Percentiles rank a stretch among this genome's conserved stretches.
Conservation (phyloP, 306 rosid genomes). For the Cyclanthera cordifolia region DNA sequence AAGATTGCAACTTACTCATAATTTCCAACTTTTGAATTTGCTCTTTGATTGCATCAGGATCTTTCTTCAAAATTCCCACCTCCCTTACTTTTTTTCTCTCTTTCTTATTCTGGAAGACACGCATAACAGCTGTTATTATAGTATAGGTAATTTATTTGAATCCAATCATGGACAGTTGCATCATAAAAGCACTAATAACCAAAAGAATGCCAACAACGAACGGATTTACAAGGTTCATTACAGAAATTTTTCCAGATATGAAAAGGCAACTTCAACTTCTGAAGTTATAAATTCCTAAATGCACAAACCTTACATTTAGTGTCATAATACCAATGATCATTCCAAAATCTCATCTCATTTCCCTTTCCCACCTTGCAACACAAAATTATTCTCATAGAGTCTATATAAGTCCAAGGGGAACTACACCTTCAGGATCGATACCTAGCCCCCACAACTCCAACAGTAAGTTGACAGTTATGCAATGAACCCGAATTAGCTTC, state of each 20-base stretch:
- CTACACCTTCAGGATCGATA: neutral
- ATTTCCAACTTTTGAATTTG: conserved; percentile 56
- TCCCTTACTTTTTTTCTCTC: conserved; percentile 99
- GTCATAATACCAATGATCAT: neutral
- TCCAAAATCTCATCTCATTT: neutral
- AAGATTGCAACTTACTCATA: conserved; percentile 56
- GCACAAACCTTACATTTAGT: too few relatives aligned
- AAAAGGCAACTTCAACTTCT: neutral
- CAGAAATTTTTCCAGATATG: neutral
- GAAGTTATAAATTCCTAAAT: neutral
- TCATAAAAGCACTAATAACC: neutral
- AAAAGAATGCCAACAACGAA: too few relatives aligned
- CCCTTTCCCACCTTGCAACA: too few relatives aligned
- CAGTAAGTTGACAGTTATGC: neutral
- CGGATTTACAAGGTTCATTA: neutral
- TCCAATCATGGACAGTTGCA: neutral
- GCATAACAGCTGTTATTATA: conserved; percentile 16
- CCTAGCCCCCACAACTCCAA: neutral
- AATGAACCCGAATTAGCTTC: neutral
- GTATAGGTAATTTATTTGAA: conserved; percentile 6
- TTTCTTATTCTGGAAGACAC: conserved; percentile 60
- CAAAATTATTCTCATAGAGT: too few relatives aligned
- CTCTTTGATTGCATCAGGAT: conserved; percentile 95
- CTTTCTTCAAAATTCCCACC: conserved; percentile 98
- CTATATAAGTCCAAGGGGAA: neutral